phyloP scores from a whole-genome alignment of 2,329 filamentous ascomycete genomes.

The Alternaria viburni region DNA sequence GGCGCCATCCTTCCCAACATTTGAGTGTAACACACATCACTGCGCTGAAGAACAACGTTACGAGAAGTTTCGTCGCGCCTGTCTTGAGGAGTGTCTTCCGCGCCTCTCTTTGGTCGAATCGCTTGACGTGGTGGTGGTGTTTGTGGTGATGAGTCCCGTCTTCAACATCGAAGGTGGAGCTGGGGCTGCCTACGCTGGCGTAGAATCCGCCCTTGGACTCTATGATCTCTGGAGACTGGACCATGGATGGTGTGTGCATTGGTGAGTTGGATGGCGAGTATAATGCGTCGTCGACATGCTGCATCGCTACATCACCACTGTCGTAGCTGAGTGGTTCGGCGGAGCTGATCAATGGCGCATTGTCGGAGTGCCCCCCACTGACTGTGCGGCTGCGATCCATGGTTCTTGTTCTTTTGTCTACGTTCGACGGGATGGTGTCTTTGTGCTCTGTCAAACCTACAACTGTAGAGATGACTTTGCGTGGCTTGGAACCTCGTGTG shows the following conservation, averaged over 20 bases:
- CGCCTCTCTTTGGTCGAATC: constrained; percentile 41
- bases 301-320: constrained; percentile 30
- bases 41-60: constrained; percentile 40
- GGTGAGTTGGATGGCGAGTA: constrained; percentile 17
- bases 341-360: constrained; percentile 20
- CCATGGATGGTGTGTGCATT: constrained; percentile 11
- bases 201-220: constrained; percentile 27
- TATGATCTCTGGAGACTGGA: constrained; percentile 18
- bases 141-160: constrained; percentile 23
- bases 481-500: neutral
- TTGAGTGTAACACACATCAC: constrained; percentile 36
- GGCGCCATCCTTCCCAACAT: constrained; percentile 38
- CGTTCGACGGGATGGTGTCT: neutral
- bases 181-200: constrained; percentile 19
- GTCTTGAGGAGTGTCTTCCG: constrained; percentile 36
- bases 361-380: constrained; percentile 5
- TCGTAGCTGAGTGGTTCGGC: constrained; percentile 22
- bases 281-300: constrained; percentile 19
- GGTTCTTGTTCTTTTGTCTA: neutral
- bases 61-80: constrained; percentile 32
- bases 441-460: neutral
- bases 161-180: constrained; percentile 23
- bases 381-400: constrained; percentile 15
- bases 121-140: constrained; percentile 26
- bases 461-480: neutral